Conservation (phyloP, 495 filamentous ascomycete species). For the Aspergillus steynii region DNA sequence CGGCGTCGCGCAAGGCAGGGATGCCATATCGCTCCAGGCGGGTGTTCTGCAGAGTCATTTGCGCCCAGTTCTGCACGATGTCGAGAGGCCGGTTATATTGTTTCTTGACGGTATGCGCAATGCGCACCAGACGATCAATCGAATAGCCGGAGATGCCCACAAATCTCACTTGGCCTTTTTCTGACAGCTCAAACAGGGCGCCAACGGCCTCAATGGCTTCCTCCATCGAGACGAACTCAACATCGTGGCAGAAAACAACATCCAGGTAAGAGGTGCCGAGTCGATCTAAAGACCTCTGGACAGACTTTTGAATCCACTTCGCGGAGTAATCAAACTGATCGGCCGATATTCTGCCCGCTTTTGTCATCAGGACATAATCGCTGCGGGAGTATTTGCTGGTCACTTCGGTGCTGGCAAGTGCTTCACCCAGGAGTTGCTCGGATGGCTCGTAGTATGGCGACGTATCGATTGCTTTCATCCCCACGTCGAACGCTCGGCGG, state of each 20-base stretch:
- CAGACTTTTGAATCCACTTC: slow-evolving; percentile 21
- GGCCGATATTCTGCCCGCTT: slow-evolving; percentile 55
- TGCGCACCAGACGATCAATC: background rate
- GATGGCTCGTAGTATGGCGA: slow-evolving; percentile 91
- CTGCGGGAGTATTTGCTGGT: slow-evolving; percentile 47
- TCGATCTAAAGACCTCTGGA: slow-evolving; percentile 18
- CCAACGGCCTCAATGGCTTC: slow-evolving; percentile 55
- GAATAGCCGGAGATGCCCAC: background rate
- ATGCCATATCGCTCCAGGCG: slow-evolving; percentile 52
- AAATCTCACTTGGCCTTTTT: slow-evolving; percentile 33
- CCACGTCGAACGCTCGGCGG: slow-evolving; percentile 65
- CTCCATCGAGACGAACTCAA: slow-evolving; percentile 57
- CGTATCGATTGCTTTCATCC: slow-evolving; percentile 81
- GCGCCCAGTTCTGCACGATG: slow-evolving; percentile 76
- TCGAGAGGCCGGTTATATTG: slow-evolving; percentile 81
- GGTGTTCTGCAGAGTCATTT: slow-evolving; percentile 82
- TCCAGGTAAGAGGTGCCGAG: slow-evolving; percentile 58
- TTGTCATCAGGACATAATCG: slow-evolving; percentile 59
- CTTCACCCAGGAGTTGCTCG: slow-evolving; percentile 73
- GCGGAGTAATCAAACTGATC: slow-evolving; percentile 60
- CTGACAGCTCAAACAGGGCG: slow-evolving; percentile 67
- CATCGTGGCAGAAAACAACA: slow-evolving; percentile 66
- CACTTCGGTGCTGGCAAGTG: slow-evolving; percentile 58
- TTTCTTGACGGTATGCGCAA: slow-evolving; percentile 32
- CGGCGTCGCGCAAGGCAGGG: slow-evolving; percentile 57